Base-by-base conservation (phyloP, 225 moss, liverwort and hornwort species). In the Rhytidiadelphus loreus region DNA sequence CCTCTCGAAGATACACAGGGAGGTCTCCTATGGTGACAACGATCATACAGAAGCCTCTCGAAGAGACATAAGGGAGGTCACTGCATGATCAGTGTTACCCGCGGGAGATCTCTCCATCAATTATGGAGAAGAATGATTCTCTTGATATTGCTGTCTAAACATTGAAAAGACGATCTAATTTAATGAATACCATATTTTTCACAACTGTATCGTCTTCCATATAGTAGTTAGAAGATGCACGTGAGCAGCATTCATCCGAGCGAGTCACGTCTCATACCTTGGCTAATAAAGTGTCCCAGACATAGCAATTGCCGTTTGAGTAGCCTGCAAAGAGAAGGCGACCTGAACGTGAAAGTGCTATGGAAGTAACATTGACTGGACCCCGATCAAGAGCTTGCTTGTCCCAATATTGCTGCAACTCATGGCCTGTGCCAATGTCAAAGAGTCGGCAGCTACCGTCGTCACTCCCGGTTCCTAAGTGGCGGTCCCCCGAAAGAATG, bases 361-460 rank as follows among this genome's bases (percentile, higher is more conserved):
- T 88, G 57, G 97, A 93, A 44, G 96, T 89, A 22, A 99, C 97
- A 80, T 93, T 94, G 33, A 94, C 95, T 52, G 90, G 81, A 32
- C 93, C 95, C n/a, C 90, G 89, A 16, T 90, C 92, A 62, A 83
- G 92, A 16, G 93, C 92, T 85, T 96, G 95, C 70, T 44, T 89
- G 89, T 99, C 95, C 84, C 88, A 90, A 53, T 92, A 99, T 44
- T 94, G 90, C 86, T 97, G 99, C 83, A 97, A 84, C 78, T 96
- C 94, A 91, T 97, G 96, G 18, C 97, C 99, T 22, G 95, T 94
- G 83, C 93, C 92, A 21, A 94, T 94, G 90, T 99, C 99, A 76
- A 97, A 99, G 81, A 99, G 90, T 43, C 99, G 94, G 90, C 99
- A 99, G 86, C 91, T 96, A 24, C 99, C 99, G 88, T 99, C 99